Evolutionary conservation across 2,329 filamentous ascomycete species (phyloP), one percentile per base, ranked within the genome.

Genomic region (Scleromitrula shiraiana): DNA sequence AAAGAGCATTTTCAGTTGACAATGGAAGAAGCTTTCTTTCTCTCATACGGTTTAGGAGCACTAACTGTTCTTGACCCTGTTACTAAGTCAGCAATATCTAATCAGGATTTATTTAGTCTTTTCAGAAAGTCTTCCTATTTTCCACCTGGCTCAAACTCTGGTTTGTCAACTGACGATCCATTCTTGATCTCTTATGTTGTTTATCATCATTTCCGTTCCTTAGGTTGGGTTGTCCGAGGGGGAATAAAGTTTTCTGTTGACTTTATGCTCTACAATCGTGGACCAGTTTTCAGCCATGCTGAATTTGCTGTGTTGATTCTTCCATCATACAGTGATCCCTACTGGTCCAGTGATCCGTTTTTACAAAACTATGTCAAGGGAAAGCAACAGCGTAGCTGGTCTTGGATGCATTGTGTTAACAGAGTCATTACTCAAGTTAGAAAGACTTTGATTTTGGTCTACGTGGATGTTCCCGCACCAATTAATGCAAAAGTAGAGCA

Each of bases 201-300:
- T 15, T 98, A 95, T 65, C 93, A 98, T 63, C 91, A 98, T 64
- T 98, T 95, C 69, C 84, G 93, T 30, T 95, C 89, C 0, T 74
- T 97, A 0, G 93, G 93, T 20, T 98, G 93, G 91, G 88, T 96
- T 1, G 85, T 94, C 0, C 83, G 94, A 12, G 82, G 86, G 5
- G 94, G 93, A 29, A 83, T 95, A 64, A 98, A 98, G 63, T 98
- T 98, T 59, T 88, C 87, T 19, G 86, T 89, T 8, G 93, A 98
- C 65, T 96, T 88, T 71, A 71, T 98, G n/a, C 76, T 98, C 7
- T 98, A 98, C 68, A 83, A 88, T 49, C 83, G 89, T 17, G 93
- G 93, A 0, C 93, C 93, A 0, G 91, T 93, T 0, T 97, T 98
- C 65, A 82, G 88, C 19, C 93, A 98, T 63, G 93, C 93, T 19